phyloP scores from a whole-genome alignment of 1,139 yeast species.

The Debaryomycetaceae sp. region DNA sequence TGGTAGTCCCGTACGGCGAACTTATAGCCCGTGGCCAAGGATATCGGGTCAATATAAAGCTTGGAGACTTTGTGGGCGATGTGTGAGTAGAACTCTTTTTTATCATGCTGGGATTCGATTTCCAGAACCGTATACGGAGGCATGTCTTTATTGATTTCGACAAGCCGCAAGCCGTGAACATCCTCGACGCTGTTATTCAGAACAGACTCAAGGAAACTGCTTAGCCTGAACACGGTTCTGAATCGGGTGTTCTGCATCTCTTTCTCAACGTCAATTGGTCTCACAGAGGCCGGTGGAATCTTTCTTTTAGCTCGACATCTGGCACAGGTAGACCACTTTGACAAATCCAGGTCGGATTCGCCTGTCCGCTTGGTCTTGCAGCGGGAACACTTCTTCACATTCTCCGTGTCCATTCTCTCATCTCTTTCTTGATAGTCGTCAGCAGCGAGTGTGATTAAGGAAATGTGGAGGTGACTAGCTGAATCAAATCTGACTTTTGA shows the following conservation, averaged over 20 bases:
- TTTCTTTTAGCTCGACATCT: conserved; percentile 34
- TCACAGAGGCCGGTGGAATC: conserved; percentile 15
- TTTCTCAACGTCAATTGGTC: neutral
- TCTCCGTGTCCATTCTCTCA: neutral
- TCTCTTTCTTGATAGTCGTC: neutral
- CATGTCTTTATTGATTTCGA: conserved; percentile 17
- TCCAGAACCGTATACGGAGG: conserved; percentile 19
- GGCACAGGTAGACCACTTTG: conserved; percentile 35
- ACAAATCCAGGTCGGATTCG: conserved; percentile 24
- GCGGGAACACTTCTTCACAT: conserved; percentile 32
- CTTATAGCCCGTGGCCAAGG: conserved; percentile 32
- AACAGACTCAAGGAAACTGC: conserved; percentile 15
- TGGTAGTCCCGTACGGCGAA: conserved; percentile 42
- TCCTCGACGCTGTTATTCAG: conserved; percentile 28
- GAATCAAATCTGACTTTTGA: too few species aligned
- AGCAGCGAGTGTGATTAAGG: too few species aligned
- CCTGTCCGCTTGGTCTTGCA: conserved; percentile 32
- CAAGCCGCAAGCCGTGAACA: conserved; percentile 24
- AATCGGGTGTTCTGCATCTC: neutral
- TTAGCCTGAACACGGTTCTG: conserved; percentile 4
- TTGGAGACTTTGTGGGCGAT: conserved; percentile 26
- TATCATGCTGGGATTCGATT: conserved; percentile 9
- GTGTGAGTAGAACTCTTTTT: conserved; percentile 21
- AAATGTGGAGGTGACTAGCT: too few species aligned
- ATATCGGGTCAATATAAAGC: conserved; percentile 32